Conservation (phyloP, 805 yeast genomes). For the Candida stauntonica region DNA sequence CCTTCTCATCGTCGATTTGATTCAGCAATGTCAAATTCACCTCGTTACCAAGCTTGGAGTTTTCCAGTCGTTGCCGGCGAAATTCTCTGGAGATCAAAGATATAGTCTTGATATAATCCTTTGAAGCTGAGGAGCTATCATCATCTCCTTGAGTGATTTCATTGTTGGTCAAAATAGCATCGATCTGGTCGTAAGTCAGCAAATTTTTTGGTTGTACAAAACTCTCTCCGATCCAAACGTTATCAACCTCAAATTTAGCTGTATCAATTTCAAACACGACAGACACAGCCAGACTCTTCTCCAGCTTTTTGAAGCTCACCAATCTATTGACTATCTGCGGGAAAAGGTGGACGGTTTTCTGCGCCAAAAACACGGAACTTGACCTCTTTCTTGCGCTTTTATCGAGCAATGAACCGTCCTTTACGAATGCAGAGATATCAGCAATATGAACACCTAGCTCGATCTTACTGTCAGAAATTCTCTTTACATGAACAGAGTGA, state of each 20-base stretch:
- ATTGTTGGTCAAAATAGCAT: constrained; percentile 38
- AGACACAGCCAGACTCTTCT: constrained; percentile 62
- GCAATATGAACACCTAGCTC: constrained; percentile 84
- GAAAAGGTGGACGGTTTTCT: constrained; percentile 58
- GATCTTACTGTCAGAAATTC: constrained; percentile 52
- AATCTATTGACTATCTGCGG: constrained; percentile 61
- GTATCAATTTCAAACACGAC: constrained; percentile 80
- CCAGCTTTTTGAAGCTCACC: constrained; percentile 57
- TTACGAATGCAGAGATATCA: constrained; percentile 71
- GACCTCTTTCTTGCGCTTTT: constrained; percentile 89
- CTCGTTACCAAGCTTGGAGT: constrained; percentile 41
- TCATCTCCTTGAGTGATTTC: constrained; percentile 11
- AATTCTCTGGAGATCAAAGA: constrained; percentile 63
- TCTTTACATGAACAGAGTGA: constrained; percentile 77
- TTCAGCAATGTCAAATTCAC: constrained; percentile 62
- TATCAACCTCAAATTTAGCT: constrained; percentile 62
- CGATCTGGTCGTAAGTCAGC: constrained; percentile 52
- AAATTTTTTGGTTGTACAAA: constrained; percentile 58
- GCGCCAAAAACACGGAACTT: constrained; percentile 83
- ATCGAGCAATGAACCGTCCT: constrained; percentile 73
- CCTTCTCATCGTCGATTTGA: constrained; percentile 82
- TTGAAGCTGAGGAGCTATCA: constrained; percentile 47
- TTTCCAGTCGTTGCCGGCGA: constrained; percentile 60
- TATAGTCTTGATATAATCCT: constrained; percentile 61
- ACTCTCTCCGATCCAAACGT: constrained; percentile 74